phyloP scores from a whole-genome alignment of 306 rosid genomes.

The Lupinus albus region DNA sequence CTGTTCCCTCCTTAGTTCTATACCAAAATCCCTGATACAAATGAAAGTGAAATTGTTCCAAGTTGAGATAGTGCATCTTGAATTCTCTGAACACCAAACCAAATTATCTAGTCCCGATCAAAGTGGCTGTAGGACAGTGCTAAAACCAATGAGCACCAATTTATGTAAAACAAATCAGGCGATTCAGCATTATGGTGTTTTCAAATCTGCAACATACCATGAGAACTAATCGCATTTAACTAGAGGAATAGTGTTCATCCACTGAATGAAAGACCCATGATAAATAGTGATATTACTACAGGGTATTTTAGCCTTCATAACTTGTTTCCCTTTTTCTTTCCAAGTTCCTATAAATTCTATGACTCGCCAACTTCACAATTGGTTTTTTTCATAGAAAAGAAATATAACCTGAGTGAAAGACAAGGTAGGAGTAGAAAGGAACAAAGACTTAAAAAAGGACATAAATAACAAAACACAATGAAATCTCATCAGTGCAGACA shows the following conservation, averaged over 20 bases:
- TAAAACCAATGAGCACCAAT: not conserved
- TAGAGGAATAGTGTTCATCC: not conserved
- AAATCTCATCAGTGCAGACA: not conserved
- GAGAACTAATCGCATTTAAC: not conserved
- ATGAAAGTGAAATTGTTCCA: not conserved
- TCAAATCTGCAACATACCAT: not conserved
- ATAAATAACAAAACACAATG: not conserved
- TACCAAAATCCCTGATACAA: not conserved
- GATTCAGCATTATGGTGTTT: not conserved
- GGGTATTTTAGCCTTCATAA: not conserved
- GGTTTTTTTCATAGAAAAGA: not conserved
- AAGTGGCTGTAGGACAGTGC: not conserved
- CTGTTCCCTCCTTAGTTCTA: not conserved
- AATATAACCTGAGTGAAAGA: not conserved
- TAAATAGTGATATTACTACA: not conserved
- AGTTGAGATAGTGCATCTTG: not conserved
- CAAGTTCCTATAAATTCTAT: not conserved
- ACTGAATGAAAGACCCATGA: not conserved
- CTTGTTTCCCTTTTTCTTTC: not conserved
- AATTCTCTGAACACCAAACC: not conserved
- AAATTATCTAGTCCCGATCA: not conserved
- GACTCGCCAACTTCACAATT: not conserved
- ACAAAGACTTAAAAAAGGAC: not conserved
- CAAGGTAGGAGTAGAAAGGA: not conserved
- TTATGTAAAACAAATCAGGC: too few species aligned